These are phyloP conservation scores for Penicillium paxilli DNA, from an alignment of 495 filamentous ascomycete genomes.

Conservation along the genomic window DNA sequence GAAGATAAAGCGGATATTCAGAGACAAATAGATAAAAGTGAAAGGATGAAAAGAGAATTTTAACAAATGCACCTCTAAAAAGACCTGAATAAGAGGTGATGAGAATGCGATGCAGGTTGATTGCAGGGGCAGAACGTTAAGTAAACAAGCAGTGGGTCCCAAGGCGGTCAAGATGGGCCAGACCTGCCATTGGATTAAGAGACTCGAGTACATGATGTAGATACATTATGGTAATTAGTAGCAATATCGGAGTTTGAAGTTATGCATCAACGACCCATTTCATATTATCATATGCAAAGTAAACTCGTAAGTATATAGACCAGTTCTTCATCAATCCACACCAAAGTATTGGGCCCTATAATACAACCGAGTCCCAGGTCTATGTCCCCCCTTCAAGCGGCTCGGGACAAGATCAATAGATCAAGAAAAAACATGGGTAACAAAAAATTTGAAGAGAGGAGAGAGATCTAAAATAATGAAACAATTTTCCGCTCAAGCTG, in stretches of 20 bases:
- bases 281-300: conserved; percentile 18
- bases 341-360: conserved; percentile 33
- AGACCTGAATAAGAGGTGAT: conserved; percentile 1
- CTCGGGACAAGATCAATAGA: conserved; percentile 24
- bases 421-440: conserved; percentile 16
- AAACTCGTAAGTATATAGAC: conserved; percentile 11
- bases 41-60: conserved; percentile 4
- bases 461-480: conserved; percentile 43
- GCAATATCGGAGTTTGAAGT: background rate
- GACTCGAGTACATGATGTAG: no score
- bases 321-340: conserved; percentile 29
- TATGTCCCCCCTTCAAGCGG: conserved; percentile 34
- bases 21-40: background rate
- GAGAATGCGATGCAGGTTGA: conserved; percentile 7
- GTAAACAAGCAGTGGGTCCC: conserved; percentile 31
- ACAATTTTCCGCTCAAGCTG: conserved; percentile 33
- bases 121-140: conserved; percentile 19
- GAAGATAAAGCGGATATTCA: background rate
- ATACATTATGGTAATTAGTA: no score
- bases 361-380: conserved; percentile 30
- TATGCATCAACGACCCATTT: conserved; percentile 7
- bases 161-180: conserved; percentile 23
- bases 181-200: background rate
- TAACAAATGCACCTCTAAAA: conserved; percentile 10
- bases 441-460: conserved; percentile 31